phyloP scores from a whole-genome alignment of 2,329 filamentous ascomycete species.

The Beauveria medogensis region DNA sequence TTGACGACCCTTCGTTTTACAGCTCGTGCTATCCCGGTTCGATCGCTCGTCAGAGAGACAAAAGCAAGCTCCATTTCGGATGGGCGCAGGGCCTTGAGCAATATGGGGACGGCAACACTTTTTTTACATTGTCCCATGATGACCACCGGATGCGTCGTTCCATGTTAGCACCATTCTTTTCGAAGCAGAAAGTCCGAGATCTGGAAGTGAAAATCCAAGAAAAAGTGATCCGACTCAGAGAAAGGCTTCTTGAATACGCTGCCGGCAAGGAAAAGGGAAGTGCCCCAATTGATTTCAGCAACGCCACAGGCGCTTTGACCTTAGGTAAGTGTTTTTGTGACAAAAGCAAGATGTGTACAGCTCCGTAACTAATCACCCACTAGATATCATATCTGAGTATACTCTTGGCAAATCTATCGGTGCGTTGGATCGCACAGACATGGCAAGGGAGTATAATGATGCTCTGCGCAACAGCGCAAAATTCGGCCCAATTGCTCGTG shows the following conservation, averaged over 20 bases:
- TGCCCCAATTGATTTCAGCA: not conserved
- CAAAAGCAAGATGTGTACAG: not conserved
- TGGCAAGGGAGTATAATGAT: not conserved
- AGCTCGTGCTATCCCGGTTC: not conserved
- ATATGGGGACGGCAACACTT: not conserved
- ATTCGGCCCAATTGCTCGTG: not conserved
- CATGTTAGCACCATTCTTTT: not conserved
- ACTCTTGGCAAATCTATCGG: not conserved
- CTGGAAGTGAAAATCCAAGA: not conserved
- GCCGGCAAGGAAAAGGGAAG: not conserved
- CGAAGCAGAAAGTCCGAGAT: not conserved
- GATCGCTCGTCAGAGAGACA: not conserved
- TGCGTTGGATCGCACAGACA: not conserved
- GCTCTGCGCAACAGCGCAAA: not conserved
- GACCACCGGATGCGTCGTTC: not conserved
- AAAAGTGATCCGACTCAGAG: not conserved
- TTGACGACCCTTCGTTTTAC: not conserved
- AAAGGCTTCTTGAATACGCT: not conserved
- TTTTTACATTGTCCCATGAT: not conserved
- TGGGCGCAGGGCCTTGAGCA: not conserved
- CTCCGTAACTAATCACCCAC: not conserved
- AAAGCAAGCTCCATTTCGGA: not conserved
- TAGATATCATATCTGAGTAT: not conserved
- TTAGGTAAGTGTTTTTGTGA: not conserved
- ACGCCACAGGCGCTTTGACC: not conserved